A percentile compares a stretch with the other conserved stretches of the same genome.
Conservation (phyloP, 495 filamentous ascomycete species). For the Parathielavia appendiculata region DNA sequence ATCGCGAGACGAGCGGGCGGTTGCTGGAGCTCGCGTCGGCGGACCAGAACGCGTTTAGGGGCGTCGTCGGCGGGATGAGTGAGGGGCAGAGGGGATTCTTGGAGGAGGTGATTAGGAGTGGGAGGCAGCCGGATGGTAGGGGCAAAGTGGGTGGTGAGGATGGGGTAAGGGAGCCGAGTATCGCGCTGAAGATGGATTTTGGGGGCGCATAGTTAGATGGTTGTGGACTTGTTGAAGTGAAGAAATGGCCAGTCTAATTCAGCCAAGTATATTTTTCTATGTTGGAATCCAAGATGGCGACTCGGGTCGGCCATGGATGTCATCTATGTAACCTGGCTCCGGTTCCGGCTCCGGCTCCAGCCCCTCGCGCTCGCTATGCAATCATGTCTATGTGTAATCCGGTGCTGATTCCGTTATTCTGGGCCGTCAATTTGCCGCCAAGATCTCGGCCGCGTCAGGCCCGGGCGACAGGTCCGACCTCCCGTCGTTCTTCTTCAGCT, state of each 20-base stretch:
- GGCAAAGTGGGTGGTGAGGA: conserved; percentile 29
- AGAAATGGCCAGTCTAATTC: neutral
- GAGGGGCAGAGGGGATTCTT: conserved; percentile 66
- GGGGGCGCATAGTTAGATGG: conserved; percentile 28
- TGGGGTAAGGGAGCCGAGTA: conserved; percentile 63
- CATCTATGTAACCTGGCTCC: too few species aligned
- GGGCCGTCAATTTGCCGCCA: conserved; percentile 38
- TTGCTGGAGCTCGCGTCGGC: conserved; percentile 76
- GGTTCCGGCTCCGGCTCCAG: too few species aligned
- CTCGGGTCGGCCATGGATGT: too few species aligned
- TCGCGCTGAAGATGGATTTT: conserved; percentile 95
- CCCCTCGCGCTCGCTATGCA: too few species aligned
- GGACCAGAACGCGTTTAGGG: conserved; percentile 68
- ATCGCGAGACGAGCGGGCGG: conserved; percentile 65
- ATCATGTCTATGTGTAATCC: neutral
- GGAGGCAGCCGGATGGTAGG: conserved; percentile 30
- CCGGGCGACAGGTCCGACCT: conserved; percentile 35
- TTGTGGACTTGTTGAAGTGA: neutral
- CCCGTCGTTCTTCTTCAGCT: conserved; percentile 32
- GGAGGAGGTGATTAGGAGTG: conserved; percentile 74
- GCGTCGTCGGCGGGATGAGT: conserved; percentile 66
- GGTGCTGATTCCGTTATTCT: neutral
- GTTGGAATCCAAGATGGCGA: neutral
- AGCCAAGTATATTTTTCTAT: neutral
- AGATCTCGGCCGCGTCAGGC: conserved; percentile 42